Evolutionary conservation across 2,329 filamentous ascomycete species (phyloP), one percentile per base, ranked within the genome.

Genomic region (Penicillium brevicompactum): DNA sequence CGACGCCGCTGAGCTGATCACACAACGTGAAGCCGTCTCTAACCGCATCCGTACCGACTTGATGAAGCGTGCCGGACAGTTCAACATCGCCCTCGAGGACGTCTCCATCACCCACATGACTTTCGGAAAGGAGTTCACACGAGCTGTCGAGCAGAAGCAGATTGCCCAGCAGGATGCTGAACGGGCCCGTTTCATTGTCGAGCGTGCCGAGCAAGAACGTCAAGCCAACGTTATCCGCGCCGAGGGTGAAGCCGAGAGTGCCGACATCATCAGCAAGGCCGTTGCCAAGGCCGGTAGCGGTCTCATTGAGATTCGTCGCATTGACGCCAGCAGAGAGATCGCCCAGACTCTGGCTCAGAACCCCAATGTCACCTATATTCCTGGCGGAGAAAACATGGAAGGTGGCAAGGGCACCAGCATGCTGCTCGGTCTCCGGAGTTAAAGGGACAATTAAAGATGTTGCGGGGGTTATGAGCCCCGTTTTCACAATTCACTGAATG

Each of bases 51-150:
- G 91, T 58, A 84, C 84, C 67, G 94, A 99, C 75, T 87, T 99
- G 47, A 88, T 94, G 72, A 92, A 89, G 80, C 92, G 94, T 70
- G 94, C 94, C 46, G 81, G 88, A 70, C 94, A 99, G 78, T 99
- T 99, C 87, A 96, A 99, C 83, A 99, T 99, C 72, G 91, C 92
- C 27, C 90, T 99, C 51, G 94, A 99, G 79, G 94, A 99, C 72
- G 94, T 99, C 57, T 96, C 91, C 72, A 99, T 99, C 78, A 99
- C 94, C 59, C 94, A 99, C 84, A 99, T 99, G 94, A 99, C 94
- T 50, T 99, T 99, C 74, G 94, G 94, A 67, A 93, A 93, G 77
- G 94, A 99, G 79, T 99, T 99, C 83, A 99, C 94, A 58, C 90
- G 91, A 77, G 94, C 94, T 63, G 94, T 99, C 70, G 94, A 99